These are phyloP conservation scores for Davidsoniella australis DNA, from an alignment of 2,329 filamentous ascomycete species.

Conservation along the genomic window DNA sequence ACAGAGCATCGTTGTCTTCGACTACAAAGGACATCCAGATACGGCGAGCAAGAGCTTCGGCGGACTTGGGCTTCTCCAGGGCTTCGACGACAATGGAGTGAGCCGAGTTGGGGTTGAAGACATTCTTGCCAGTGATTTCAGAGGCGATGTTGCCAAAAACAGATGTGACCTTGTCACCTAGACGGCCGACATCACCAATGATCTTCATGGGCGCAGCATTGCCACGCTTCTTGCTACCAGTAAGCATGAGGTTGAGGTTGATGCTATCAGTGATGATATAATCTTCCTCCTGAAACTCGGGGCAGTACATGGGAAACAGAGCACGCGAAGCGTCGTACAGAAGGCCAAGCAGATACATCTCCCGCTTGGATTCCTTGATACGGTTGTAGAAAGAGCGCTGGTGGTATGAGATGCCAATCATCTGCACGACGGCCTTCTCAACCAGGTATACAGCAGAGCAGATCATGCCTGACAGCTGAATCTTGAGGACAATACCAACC, in stretches of 20 bases:
- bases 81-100: conserved; percentile 83
- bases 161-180: conserved; percentile 86
- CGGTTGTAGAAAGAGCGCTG: conserved; percentile 64
- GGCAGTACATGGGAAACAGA: conserved; percentile 83
- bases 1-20: conserved; percentile 68
- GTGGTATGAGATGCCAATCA: conserved; percentile 75
- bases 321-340: conserved; percentile 81
- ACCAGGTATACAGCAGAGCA: conserved; percentile 53
- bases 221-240: conserved; percentile 38
- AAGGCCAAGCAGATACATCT: conserved; percentile 62
- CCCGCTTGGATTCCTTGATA: conserved; percentile 81
- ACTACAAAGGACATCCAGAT: conserved; percentile 98
- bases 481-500: conserved; percentile 41
- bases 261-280: conserved; percentile 77
- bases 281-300: conserved; percentile 81
- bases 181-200: conserved; percentile 58
- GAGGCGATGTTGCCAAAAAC: conserved; percentile 85
- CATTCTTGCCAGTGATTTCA: conserved; percentile 87
- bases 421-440: conserved; percentile 65
- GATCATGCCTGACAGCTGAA: conserved; percentile 50
- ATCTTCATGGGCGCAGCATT: conserved; percentile 62
- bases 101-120: conserved; percentile 82
- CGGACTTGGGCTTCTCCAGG: conserved; percentile 65
- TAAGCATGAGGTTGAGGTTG: conserved; percentile 50
- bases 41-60: conserved; percentile 81